phyloP scores from a whole-genome alignment of 345 rosid species.

The Chamaenerion angustifolium region DNA sequence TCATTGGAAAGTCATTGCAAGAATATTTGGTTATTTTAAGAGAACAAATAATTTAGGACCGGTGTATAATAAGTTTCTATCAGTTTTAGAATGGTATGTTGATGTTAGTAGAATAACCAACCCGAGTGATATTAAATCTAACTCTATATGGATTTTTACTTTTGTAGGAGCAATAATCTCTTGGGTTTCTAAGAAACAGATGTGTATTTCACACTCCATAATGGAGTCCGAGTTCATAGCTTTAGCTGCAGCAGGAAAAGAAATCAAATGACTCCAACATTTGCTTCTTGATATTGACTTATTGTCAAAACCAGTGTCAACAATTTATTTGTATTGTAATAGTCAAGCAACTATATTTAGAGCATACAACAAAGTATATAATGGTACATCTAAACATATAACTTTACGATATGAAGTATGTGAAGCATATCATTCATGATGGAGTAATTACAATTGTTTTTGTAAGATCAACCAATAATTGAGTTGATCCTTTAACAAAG shows the following conservation, averaged over 20 bases:
- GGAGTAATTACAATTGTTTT: background rate
- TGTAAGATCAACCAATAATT: background rate
- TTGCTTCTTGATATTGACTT: too few species aligned
- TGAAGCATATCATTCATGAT: background rate
- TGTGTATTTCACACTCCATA: background rate
- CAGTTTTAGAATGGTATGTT: background rate
- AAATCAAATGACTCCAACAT: too few species aligned
- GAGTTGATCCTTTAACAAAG: background rate
- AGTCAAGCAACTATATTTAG: background rate
- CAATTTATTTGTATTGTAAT: background rate
- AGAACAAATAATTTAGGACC: background rate
- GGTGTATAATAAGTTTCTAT: background rate
- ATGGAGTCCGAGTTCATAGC: too few species aligned
- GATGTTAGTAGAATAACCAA: too few species aligned
- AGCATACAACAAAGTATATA: too few species aligned
- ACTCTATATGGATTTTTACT: background rate
- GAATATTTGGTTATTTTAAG: background rate
- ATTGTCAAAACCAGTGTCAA: background rate
- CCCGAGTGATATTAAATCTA: too few species aligned
- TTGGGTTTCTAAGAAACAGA: background rate
- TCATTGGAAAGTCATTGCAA: background rate
- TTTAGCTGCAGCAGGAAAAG: too few species aligned
- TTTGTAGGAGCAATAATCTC: background rate
- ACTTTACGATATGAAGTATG: too few species aligned
- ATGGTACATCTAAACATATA: too few species aligned